A percentile compares a stretch with the other conserved stretches of the same genome.
phyloP scores from a whole-genome alignment of 257 asterid genomes.

The Solanum boliviense region DNA sequence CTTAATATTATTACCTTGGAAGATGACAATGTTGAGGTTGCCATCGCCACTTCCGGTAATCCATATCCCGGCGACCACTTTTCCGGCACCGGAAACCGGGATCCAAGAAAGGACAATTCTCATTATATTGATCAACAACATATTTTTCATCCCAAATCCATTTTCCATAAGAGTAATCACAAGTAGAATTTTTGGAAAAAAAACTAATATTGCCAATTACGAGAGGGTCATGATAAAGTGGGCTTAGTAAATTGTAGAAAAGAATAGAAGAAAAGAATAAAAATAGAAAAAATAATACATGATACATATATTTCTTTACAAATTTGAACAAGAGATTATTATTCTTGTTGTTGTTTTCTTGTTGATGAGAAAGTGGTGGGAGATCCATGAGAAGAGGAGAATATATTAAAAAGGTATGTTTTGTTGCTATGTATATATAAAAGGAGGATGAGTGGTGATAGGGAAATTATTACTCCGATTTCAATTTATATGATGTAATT shows the following conservation, averaged over 20 bases:
- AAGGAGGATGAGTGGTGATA: background rate
- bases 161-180: constrained; percentile 58
- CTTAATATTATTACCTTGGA: constrained; percentile 42
- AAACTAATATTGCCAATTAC: constrained; percentile 11
- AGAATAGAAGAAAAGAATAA: constrained; percentile 23
- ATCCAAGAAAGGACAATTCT: constrained; percentile 76
- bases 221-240: constrained; percentile 23
- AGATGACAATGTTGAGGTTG: constrained; percentile 55
- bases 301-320: constrained; percentile 14
- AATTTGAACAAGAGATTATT: constrained; percentile 4
- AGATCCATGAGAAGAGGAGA: constrained; percentile 24
- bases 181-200: constrained; percentile 18
- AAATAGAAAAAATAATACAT: constrained; percentile 19
- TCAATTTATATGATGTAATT: too few species aligned
- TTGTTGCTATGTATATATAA: background rate
- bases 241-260: constrained; percentile 14
- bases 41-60: constrained; percentile 83
- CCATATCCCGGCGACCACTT: constrained; percentile 47
- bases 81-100: constrained; percentile 74
- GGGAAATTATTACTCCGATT: background rate
- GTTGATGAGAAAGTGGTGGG: background rate
- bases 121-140: constrained; percentile 33
- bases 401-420: background rate
- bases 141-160: constrained; percentile 66
- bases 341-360: background rate